Evolutionary conservation across 2,329 filamentous ascomycete genomes (phyloP).

Genomic region (Apiospora marii): DNA sequence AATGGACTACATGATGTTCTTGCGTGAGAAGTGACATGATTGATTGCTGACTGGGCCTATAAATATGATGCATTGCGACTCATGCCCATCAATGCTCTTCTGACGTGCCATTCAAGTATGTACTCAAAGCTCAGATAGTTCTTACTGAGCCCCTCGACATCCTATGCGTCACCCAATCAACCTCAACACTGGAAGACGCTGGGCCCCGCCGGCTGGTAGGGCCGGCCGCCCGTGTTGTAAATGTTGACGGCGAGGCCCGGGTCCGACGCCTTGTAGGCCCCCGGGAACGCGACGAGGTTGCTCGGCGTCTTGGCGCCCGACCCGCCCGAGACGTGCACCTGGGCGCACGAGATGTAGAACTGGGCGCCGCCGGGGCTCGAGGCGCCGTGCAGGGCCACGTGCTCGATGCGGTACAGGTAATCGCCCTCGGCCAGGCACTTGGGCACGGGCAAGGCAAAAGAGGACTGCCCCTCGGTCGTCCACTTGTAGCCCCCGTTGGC

Average conservation of each 20-base stretch:
- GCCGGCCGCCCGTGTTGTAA: constrained; percentile 42
- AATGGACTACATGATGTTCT: not conserved
- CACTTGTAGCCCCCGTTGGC: constrained; percentile 46
- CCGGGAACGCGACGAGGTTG: constrained; percentile 50
- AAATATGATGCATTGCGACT: not conserved
- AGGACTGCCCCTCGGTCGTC: constrained; percentile 43
- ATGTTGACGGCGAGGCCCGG: constrained; percentile 54
- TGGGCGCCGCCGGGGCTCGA: constrained; percentile 43
- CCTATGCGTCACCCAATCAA: not conserved
- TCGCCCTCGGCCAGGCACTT: constrained; percentile 45
- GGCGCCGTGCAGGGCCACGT: constrained; percentile 46
- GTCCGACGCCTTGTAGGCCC: constrained; percentile 44
- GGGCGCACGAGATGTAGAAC: constrained; percentile 46
- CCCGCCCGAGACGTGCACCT: constrained; percentile 44
- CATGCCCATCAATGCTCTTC: too few species aligned
- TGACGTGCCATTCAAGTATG: not conserved
- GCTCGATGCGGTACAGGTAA: constrained; percentile 49
- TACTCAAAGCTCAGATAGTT: not conserved
- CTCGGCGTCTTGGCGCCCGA: constrained; percentile 42
- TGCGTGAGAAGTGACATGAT: not conserved
- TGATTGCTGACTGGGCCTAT: not conserved
- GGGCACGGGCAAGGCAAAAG: constrained; percentile 43
- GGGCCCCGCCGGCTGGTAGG: constrained; percentile 27
- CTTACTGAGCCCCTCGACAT: not conserved
- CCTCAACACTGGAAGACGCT: constrained; percentile 27